Evolutionary conservation across 2,329 filamentous ascomycete genomes (phyloP), one percentile per base, ranked within the genome.

Genomic region (Graphiopsis chlorocephala): DNA sequence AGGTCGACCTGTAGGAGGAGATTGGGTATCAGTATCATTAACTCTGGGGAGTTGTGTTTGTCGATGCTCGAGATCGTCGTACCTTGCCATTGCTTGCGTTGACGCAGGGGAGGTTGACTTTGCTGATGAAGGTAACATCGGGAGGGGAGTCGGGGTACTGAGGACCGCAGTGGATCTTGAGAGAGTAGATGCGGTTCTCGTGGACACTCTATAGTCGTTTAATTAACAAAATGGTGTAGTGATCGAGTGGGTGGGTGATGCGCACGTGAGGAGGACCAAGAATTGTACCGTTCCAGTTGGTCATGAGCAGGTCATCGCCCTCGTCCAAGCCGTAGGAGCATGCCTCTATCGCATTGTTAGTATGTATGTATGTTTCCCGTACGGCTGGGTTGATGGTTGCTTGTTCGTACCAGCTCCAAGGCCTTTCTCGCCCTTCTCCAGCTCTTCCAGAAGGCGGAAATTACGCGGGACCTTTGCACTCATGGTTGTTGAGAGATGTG

Each of bases 351-450:
- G 23, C 8, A 28, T 42, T 55, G 60, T 26, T 23, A 25, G 38
- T 62, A 33, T 38, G 52, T 62, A 33, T 38, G 52, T 14, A 28
- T 23, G 65, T 63, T 57, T n/a, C 25, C 47, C 25, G 47, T 67
- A 56, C 66, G 64, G 55, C 42, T 52, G 59, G 58, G 12, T 6
- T 45, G 26, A 55, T 23, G 38, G 4, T 45, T 45, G 38, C n/a
- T 23, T 38, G 7, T 31, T 2, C 35, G 47, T 52, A 92, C 92
- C 92, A 78, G 94, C 93, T 75, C 95, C 94, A 68, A 95, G 85
- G 67, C 95, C 95, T 81, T 99, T 99, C 83, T 99, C 95, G 75
- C 95, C 95, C 83, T 98, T 98, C 83, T 99, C 95, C 23, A 99
- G 86, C 87, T 99, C 95, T 79, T 97, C 95, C 64, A 99, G 85